Conservation (phyloP, 495 filamentous ascomycete genomes). For the Cryomyces minteri region DNA sequence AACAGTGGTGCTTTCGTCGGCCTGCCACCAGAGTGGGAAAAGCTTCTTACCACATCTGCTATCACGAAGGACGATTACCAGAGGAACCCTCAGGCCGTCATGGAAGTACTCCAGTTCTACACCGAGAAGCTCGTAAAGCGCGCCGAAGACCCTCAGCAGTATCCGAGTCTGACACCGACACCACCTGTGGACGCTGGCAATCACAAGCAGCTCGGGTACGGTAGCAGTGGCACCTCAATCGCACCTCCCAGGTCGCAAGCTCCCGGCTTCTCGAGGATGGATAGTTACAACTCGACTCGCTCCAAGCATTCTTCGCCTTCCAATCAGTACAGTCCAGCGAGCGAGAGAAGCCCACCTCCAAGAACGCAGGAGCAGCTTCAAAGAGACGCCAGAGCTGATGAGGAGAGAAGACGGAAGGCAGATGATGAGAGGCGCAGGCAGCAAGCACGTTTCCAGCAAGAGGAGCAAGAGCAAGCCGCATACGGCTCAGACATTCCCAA, state of each 20-base stretch:
- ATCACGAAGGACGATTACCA: constrained; percentile 97
- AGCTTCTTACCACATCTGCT: constrained; percentile 80
- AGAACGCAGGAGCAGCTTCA: constrained; percentile 5
- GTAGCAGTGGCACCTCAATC: constrained; percentile 40
- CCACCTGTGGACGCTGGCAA: constrained; percentile 34
- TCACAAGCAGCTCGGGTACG: constrained; percentile 52
- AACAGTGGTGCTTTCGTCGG: constrained; percentile 85
- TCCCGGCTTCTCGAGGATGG: constrained; percentile 24
- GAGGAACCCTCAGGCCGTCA: constrained; percentile 93
- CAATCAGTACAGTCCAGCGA: constrained; percentile 16
- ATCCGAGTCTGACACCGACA: constrained; percentile 51
- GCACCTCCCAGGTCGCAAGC: constrained; percentile 59
- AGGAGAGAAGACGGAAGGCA: constrained; percentile 27
- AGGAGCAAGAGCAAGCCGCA: constrained; percentile 44
- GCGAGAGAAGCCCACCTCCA: not conserved
- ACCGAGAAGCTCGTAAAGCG: constrained; percentile 75
- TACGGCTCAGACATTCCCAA: constrained; percentile 81
- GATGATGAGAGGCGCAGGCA: not conserved
- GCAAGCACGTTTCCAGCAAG: constrained; percentile 4
- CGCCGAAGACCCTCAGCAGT: constrained; percentile 60
- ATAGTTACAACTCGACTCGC: constrained; percentile 14
- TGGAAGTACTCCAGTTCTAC: constrained; percentile 95
- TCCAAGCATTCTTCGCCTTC: constrained; percentile 2
- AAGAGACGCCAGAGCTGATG: constrained; percentile 20
- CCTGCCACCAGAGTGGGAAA: constrained; percentile 89